A percentile compares a stretch with the other conserved stretches of the same genome.
phyloP scores from a whole-genome alignment of 192 early-diverging fungal genomes.

The Cladochytrium replicatum region DNA sequence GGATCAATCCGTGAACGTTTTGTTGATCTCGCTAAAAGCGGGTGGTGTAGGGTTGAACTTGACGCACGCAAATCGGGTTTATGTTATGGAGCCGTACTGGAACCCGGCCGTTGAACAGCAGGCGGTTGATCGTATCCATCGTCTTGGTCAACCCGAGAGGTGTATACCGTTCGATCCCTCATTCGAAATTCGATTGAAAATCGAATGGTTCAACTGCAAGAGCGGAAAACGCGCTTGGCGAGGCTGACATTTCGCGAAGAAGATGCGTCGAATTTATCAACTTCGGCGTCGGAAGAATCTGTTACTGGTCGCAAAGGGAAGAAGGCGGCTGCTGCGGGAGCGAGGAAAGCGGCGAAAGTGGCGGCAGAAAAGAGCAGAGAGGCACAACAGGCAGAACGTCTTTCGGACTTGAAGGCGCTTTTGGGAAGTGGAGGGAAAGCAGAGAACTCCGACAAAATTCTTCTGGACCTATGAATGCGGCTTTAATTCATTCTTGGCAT shows the following conservation, averaged over 20 bases:
- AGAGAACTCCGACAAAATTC: no score
- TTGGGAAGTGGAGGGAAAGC: no score
- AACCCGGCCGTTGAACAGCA: slow-evolving; percentile 45
- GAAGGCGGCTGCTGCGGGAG: no score
- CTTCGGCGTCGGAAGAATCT: background rate
- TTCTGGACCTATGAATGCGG: no score
- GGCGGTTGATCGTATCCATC: slow-evolving; percentile 49
- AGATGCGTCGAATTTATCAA: background rate
- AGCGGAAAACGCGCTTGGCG: slow-evolving; percentile 32
- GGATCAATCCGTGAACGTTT: slow-evolving; percentile 33
- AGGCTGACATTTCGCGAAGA: slow-evolving; percentile 32
- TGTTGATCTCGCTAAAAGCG: slow-evolving; percentile 43
- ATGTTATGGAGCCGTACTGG: slow-evolving; percentile 32
- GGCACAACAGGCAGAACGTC: no score
- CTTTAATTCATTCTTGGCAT: no score
- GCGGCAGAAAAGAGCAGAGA: no score
- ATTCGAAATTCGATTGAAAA: slow-evolving; percentile 45
- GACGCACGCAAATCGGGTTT: slow-evolving; percentile 28
- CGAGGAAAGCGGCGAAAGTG: no score
- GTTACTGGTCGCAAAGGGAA: no score
- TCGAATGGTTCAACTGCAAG: slow-evolving; percentile 37
- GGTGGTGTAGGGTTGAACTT: slow-evolving; percentile 33
- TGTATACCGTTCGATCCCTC: slow-evolving; percentile 38
- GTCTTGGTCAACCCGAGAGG: slow-evolving; percentile 44
- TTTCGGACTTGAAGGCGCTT: no score